These are phyloP conservation scores for Gossypium stocksii DNA, from an alignment of 345 rosid species.

Conservation along the genomic window DNA sequence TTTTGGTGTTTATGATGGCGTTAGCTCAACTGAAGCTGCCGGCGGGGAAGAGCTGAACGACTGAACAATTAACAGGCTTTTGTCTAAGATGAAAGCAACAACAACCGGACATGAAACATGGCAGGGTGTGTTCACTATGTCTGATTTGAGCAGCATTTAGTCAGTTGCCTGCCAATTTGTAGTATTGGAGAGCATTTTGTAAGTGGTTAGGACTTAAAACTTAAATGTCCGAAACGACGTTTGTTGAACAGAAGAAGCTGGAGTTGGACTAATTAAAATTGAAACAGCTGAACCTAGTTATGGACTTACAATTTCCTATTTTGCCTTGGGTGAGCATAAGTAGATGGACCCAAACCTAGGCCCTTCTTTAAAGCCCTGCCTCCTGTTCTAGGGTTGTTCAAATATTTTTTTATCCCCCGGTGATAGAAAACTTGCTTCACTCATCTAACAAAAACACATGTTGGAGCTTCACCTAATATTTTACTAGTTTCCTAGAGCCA, in stretches of 20 bases:
- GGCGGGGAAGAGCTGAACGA: neutral
- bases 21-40: neutral
- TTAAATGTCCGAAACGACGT: neutral
- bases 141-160: neutral
- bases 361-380: constrained; percentile 7
- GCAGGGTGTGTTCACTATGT: neutral
- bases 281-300: neutral
- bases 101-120: neutral
- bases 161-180: neutral
- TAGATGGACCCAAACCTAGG: neutral
- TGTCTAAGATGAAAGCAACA: neutral
- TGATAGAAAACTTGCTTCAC: neutral
- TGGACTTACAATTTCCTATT: neutral
- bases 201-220: no score
- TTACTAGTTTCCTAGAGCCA: neutral
- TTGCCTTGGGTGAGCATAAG: neutral
- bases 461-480: neutral
- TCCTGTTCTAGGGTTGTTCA: neutral
- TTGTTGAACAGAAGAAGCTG: neutral
- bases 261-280: neutral
- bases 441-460: neutral
- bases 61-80: constrained; percentile 2
- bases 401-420: neutral
- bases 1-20: neutral
- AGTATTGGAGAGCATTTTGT: neutral